Percentiles rank a stretch among this genome's conserved stretches.
These are phyloP conservation scores for Neurospora crassa DNA, from an alignment of 2,329 filamentous ascomycete genomes.

Conservation along the genomic window DNA sequence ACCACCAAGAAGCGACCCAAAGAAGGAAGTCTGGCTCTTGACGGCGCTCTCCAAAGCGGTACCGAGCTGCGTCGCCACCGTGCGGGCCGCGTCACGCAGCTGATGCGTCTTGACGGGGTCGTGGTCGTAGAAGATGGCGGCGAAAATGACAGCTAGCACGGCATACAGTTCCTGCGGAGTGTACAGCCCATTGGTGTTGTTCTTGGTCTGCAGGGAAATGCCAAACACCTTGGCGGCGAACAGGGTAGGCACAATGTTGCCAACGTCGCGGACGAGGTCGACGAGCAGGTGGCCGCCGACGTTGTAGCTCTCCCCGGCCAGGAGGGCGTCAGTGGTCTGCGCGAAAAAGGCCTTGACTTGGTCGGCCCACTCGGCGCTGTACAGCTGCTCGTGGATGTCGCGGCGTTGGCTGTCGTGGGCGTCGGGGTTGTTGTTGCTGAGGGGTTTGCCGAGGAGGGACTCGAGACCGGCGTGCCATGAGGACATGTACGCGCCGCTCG, in stretches of 20 bases:
- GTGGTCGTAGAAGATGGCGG: slow-evolving; percentile 54
- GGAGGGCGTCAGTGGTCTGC: slow-evolving; percentile 48
- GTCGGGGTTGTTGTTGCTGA: slow-evolving; percentile 32
- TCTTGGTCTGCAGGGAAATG: slow-evolving; percentile 54
- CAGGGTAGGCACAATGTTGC: slow-evolving; percentile 55
- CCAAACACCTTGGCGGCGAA: slow-evolving; percentile 56
- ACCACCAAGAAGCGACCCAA: slow-evolving; percentile 42
- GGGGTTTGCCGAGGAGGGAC: slow-evolving; percentile 44
- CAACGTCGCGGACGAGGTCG: slow-evolving; percentile 62
- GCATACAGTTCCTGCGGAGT: slow-evolving; percentile 48
- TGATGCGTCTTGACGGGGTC: slow-evolving; percentile 60
- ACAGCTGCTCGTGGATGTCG: slow-evolving; percentile 47
- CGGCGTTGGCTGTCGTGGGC: slow-evolving; percentile 40
- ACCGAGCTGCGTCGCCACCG: slow-evolving; percentile 50
- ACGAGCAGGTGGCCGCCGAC: slow-evolving; percentile 53
- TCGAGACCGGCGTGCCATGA: slow-evolving; percentile 55
- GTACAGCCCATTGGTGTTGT: slow-evolving; percentile 49
- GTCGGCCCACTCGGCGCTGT: slow-evolving; percentile 50
- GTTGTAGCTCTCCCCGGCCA: slow-evolving; percentile 55
- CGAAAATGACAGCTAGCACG: slow-evolving; percentile 56
- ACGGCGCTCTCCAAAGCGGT: slow-evolving; percentile 54
- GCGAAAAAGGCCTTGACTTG: slow-evolving; percentile 60
- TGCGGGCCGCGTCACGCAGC: slow-evolving; percentile 46
- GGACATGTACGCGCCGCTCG: slow-evolving; percentile 40
- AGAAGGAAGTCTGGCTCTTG: slow-evolving; percentile 42